Conservation (phyloP, 2,329 filamentous ascomycete genomes). For the Paecilomyces niveus region DNA sequence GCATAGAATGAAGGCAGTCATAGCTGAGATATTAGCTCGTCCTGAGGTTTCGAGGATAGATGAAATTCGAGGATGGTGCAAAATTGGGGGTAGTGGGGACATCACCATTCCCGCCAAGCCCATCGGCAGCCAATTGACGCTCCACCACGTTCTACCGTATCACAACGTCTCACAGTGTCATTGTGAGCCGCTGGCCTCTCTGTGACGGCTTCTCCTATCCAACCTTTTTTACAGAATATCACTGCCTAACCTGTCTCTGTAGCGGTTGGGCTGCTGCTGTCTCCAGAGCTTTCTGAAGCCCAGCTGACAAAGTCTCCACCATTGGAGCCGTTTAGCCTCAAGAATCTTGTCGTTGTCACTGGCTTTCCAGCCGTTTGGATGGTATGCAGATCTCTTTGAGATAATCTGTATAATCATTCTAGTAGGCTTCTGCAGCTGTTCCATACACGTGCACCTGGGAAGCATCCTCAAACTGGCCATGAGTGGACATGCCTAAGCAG, state of each 20-base stretch:
- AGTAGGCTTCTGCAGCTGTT: not conserved
- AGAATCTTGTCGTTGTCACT: not conserved
- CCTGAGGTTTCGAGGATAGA: not conserved
- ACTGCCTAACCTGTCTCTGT: not conserved
- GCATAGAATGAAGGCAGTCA: not conserved
- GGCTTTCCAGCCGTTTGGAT: not conserved
- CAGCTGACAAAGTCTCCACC: not conserved
- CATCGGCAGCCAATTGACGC: not conserved
- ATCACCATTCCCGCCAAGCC: not conserved
- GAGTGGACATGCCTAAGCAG: not conserved
- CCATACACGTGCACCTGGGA: not conserved
- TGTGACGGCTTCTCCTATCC: not conserved
- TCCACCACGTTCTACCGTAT: not conserved
- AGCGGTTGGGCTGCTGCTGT: not conserved
- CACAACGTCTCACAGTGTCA: not conserved
- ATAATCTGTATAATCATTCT: not conserved
- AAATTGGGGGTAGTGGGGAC: not conserved
- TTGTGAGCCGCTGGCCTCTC: not conserved
- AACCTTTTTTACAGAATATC: not conserved
- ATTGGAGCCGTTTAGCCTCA: not conserved
- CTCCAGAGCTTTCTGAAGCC: not conserved
- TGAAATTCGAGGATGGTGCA: too few relatives aligned
- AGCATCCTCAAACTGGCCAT: not conserved
- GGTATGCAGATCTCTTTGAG: not conserved
- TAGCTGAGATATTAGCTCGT: not conserved